Conservation (phyloP, 331 rosid genomes). For the Pyrus hybrid region DNA sequence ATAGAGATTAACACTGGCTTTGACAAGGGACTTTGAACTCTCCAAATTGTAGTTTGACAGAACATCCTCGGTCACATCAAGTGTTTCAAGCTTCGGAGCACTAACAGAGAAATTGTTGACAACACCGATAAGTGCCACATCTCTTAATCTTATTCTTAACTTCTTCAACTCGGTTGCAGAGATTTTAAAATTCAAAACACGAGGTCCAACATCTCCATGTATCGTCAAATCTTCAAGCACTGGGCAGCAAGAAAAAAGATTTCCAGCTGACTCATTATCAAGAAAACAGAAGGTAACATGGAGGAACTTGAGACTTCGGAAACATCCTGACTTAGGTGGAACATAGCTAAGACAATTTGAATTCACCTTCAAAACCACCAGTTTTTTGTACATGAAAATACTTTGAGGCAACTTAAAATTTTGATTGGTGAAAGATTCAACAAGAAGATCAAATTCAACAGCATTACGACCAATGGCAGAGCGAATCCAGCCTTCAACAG, state of each 20-base stretch:
- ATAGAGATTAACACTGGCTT: background rate
- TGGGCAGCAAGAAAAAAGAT: background rate
- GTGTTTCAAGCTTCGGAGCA: constrained; percentile 2
- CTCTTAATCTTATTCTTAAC: background rate
- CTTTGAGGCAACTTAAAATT: background rate
- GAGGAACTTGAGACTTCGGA: background rate
- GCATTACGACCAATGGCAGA: background rate
- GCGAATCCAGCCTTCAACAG: background rate
- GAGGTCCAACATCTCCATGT: background rate
- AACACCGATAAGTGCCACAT: background rate
- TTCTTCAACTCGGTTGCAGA: background rate
- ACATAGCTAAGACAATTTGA: background rate
- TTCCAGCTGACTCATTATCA: background rate
- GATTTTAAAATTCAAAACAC: background rate
- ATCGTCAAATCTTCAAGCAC: background rate
- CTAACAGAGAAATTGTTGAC: background rate
- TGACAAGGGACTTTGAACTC: background rate
- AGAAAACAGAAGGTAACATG: background rate
- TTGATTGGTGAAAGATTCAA: background rate
- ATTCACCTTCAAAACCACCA: background rate
- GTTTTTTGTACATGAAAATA: background rate
- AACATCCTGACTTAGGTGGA: background rate
- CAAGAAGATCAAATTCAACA: background rate
- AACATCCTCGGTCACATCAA: background rate
- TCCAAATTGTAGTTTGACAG: background rate